phyloP scores from a whole-genome alignment of 441 rosid species.

The Populus trichocarpa region DNA sequence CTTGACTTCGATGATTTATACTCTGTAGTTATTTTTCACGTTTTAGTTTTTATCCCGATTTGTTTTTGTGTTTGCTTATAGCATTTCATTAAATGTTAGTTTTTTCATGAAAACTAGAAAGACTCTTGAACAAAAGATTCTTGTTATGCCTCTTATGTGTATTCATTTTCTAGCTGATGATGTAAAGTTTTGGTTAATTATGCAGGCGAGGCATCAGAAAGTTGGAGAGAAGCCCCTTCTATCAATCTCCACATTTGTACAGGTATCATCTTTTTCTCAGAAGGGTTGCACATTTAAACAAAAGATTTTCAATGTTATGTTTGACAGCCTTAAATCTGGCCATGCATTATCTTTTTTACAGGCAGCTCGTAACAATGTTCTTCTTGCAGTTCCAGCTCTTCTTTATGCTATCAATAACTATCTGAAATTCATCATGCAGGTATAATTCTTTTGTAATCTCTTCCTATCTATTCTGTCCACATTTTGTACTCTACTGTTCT shows the following conservation, averaged over 20 bases:
- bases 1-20: not conserved
- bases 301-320: not conserved
- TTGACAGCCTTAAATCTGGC: not conserved
- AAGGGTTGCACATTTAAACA: not conserved
- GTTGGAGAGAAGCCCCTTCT: slow-evolving; percentile 92
- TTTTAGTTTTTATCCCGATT: not conserved
- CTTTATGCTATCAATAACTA: slow-evolving; percentile 97
- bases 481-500: too few species aligned
- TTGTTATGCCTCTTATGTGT: not conserved
- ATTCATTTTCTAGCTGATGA: not conserved
- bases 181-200: slow-evolving; percentile 14
- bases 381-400: slow-evolving; percentile 96
- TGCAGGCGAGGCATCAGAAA: slow-evolving; percentile 72
- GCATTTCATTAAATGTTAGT: not conserved
- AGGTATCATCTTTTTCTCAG: slow-evolving; percentile 41
- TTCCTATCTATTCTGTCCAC: not conserved
- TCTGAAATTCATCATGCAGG: slow-evolving; percentile 99
- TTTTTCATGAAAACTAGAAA: not conserved
- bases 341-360: slow-evolving; percentile 33
- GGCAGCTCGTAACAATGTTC: slow-evolving; percentile 96
- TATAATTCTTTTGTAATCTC: slow-evolving; percentile 23
- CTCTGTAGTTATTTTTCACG: not conserved
- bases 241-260: slow-evolving; percentile 67
- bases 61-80: too few species aligned
- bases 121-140: not conserved